phyloP scores from a whole-genome alignment of 1,284 basidiomycete species.

The Trametes polyzona region DNA sequence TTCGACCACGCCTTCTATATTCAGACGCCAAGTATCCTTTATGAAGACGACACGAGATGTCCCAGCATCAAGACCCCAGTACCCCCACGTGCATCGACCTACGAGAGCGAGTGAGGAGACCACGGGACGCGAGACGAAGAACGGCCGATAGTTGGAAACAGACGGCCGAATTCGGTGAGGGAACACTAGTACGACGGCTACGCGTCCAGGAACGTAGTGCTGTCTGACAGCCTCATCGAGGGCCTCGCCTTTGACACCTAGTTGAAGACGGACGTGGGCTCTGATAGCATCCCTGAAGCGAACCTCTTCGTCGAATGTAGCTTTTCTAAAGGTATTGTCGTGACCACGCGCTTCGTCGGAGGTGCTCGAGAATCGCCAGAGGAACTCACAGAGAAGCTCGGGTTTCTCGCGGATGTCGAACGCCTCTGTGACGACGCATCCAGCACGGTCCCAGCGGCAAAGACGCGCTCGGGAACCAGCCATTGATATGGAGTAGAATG shows the following conservation, averaged over 20 bases:
- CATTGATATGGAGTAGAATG: slow-evolving; percentile 1
- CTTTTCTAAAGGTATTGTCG: neutral
- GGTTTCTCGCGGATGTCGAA: slow-evolving; percentile 11
- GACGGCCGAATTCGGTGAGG: too few relatives aligned
- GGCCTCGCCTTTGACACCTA: neutral
- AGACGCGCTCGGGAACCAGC: slow-evolving; percentile 3
- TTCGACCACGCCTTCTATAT: neutral
- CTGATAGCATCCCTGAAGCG: neutral
- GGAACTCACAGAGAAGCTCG: neutral
- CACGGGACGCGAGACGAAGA: slow-evolving; percentile 11
- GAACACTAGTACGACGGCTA: neutral
- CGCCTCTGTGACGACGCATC: slow-evolving; percentile 2
- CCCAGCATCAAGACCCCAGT: slow-evolving; percentile 9
- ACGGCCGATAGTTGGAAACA: too few relatives aligned
- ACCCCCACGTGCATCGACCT: slow-evolving; percentile 1
- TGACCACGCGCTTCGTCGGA: neutral
- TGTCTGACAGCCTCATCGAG: neutral
- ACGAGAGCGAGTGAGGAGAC: neutral
- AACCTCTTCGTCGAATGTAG: neutral
- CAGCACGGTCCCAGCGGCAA: slow-evolving; percentile 11
- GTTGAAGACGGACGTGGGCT: neutral
- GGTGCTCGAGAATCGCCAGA: slow-evolving; percentile 6
- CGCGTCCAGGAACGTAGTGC: neutral
- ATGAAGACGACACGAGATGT: slow-evolving; percentile 2
- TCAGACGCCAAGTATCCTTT: slow-evolving; percentile 16